Conservation (phyloP, 139 green algal species). For the Auxenochlorella pyrenoidosa region DNA sequence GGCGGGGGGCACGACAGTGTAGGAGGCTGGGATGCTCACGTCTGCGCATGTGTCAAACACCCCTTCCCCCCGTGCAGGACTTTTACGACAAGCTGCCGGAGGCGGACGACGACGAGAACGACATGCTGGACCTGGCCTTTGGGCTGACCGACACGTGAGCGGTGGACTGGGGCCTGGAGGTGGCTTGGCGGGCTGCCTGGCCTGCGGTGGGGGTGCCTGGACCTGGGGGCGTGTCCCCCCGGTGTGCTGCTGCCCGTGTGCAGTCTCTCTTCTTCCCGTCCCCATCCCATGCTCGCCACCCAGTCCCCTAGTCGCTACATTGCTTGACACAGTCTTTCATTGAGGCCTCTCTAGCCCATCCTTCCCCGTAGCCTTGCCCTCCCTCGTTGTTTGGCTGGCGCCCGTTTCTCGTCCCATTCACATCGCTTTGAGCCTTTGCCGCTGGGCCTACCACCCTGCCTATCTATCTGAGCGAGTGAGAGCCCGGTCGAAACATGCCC, state of each 20-base stretch:
- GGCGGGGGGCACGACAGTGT: neutral
- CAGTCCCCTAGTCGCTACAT: no score
- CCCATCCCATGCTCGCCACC: no score
- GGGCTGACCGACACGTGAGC: constrained; percentile 97
- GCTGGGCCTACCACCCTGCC: no score
- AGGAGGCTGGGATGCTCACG: neutral
- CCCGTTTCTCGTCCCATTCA: neutral
- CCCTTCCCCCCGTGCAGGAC: constrained; percentile 57
- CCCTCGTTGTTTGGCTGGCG: neutral
- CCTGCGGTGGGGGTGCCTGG: neutral
- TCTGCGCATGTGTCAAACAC: neutral
- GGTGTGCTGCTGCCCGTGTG: neutral
- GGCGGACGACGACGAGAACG: constrained; percentile 96
- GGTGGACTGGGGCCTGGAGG: constrained; percentile 38
- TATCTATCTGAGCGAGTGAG: no score
- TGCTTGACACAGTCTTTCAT: no score
- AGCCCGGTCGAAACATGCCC: no score
- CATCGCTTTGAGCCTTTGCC: no score
- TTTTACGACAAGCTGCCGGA: constrained; percentile 91
- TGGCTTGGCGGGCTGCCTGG: neutral
- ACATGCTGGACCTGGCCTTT: constrained; percentile 99
- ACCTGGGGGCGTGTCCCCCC: no score
- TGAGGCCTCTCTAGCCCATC: neutral
- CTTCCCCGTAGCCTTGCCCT: neutral
- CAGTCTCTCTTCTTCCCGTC: neutral